Evolutionary conservation across 371 early-diverging fungal species (phyloP), one percentile per base, ranked within the genome.

Genomic region (Mortierella sp.): DNA sequence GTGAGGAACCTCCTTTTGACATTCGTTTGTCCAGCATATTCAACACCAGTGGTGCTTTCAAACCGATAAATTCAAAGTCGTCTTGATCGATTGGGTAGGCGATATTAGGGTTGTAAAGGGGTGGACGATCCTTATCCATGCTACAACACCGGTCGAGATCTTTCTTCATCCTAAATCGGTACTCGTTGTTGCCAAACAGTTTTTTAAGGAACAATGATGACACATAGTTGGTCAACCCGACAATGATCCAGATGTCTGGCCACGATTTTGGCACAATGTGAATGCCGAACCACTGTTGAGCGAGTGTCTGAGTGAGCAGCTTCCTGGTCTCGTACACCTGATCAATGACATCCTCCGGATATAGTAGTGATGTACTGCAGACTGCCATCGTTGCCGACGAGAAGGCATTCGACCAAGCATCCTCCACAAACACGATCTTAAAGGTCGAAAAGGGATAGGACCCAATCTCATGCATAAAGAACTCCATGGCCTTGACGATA

Each of bases 281-380:
- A 16, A 93, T 88, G 15, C 97, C 97, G 83, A 97, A 96, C 97
- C 97, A 98, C 83, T 97, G 98, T 50, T 87, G 84, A 14, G 95
- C 94, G 0, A 97, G 74, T 0, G 92, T 91, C 57, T 90, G 81
- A 51, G 90, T 88, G 56, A 98, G 70, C 18, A 82, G 64, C 1
- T 89, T 85, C 57, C 96, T 85, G 0, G 96, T 92, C 58, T 90
- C 91, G 70, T 93, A 97, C 4, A 89, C 90, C 71, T 95, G 95
- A 68, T 98, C 98, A 66, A 97, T 94, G 15, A 94, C 85, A 45
- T 88, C 86, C n/a, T 87, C 85, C 4, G 89, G 81, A 57, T 96
- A 88, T 37, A 98, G 82, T 9, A 96, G 70, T 7, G 90, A 84
- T 0, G 90, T 86, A 64, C 95, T 92, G 43, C 80, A 80, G 11